A percentile compares a stretch with the other conserved stretches of the same genome.
These are phyloP conservation scores for Hygrophorus russula DNA, from an alignment of 768 basidiomycete genomes.

Conservation along the genomic window DNA sequence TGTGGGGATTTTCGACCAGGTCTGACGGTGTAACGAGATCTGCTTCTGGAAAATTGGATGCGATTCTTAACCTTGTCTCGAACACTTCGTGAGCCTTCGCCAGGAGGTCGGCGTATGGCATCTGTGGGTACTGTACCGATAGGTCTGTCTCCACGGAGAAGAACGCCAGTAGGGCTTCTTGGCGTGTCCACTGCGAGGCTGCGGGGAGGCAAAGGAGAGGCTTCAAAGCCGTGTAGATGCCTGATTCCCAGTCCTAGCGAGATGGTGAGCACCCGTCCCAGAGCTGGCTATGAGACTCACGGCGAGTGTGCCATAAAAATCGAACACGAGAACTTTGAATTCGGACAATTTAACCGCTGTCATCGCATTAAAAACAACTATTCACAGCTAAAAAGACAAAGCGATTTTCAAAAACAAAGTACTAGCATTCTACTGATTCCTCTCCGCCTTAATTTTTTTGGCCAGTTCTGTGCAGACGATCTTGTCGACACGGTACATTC, in stretches of 20 bases:
- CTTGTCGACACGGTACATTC: too few relatives aligned
- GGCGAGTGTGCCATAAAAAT: conserved; percentile 68
- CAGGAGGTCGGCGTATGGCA: conserved; percentile 53
- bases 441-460: too few relatives aligned
- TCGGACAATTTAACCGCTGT: conserved; percentile 30
- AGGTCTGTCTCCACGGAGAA: conserved; percentile 42
- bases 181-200: conserved; percentile 32
- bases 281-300: conserved; percentile 19
- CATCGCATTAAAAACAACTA: too few relatives aligned
- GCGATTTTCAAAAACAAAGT: too few relatives aligned
- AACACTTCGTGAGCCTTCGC: conserved; percentile 32
- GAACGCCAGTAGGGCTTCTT: conserved; percentile 43
- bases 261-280: not conserved
- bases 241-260: conserved; percentile 61
- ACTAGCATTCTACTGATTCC: not conserved
- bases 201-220: conserved; percentile 35
- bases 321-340: conserved; percentile 52
- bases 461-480: too few relatives aligned
- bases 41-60: conserved; percentile 12
- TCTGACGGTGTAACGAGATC: not conserved
- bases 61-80: conserved; percentile 23
- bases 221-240: conserved; percentile 42
- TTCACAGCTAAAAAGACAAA: too few relatives aligned
- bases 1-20: conserved; percentile 20
- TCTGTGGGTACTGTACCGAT: conserved; percentile 42